Conservation (phyloP, 805 yeast species). For the Teunomyces funiuensis region DNA sequence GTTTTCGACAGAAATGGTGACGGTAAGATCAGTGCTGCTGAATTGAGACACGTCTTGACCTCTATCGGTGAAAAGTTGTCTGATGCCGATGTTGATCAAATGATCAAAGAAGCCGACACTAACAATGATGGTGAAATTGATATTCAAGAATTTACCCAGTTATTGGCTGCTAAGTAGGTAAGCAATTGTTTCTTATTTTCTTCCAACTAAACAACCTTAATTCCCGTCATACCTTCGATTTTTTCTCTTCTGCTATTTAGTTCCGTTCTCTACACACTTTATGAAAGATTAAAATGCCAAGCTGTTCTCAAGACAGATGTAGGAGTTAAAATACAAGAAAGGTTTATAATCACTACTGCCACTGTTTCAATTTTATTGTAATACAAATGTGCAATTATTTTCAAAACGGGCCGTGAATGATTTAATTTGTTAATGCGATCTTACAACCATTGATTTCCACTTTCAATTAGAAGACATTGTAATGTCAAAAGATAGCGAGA, state of each 20-base stretch:
- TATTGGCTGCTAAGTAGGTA: constrained; percentile 70
- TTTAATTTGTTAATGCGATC: too few species aligned
- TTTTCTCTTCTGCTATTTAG: background rate
- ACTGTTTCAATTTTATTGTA: too few species aligned
- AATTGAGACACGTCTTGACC: constrained; percentile 93
- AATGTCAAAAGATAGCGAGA: too few species aligned
- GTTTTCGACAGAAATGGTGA: constrained; percentile 96
- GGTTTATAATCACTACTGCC: too few species aligned
- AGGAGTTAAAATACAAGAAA: too few species aligned
- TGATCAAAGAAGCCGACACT: constrained; percentile 93
- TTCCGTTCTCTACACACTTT: background rate
- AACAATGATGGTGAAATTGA: constrained; percentile 97
- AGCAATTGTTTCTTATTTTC: background rate
- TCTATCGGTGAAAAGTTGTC: constrained; percentile 96
- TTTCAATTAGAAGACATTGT: too few species aligned
- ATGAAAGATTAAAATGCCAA: background rate
- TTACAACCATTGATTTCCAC: too few species aligned
- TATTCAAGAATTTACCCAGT: constrained; percentile 92
- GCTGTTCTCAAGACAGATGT: too few species aligned
- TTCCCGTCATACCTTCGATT: background rate
- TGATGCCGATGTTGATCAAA: constrained; percentile 95
- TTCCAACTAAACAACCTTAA: background rate
- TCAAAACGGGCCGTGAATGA: too few species aligned
- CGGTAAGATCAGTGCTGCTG: constrained; percentile 95
- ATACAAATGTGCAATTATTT: too few species aligned